Percentiles rank a stretch among this genome's conserved stretches.
phyloP scores from a whole-genome alignment of 176 grass and related monocot species.

The Oryza officinalis region DNA sequence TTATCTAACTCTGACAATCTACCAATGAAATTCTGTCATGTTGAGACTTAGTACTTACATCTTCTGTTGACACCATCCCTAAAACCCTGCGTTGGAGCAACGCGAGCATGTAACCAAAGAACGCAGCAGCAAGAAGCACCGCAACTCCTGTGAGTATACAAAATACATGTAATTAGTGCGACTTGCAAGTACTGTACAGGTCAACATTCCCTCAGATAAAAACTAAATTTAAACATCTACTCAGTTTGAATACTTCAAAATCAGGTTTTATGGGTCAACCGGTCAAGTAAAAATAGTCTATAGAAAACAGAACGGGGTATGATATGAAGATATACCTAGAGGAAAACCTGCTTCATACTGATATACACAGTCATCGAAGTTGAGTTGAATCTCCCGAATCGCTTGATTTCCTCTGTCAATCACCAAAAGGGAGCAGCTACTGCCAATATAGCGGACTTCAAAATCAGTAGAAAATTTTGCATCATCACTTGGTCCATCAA shows the following conservation, averaged over 20 bases:
- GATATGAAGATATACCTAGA: slow-evolving; percentile 55
- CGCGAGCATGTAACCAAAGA: slow-evolving; percentile 94
- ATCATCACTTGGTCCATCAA: slow-evolving; percentile 84
- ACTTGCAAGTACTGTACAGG: not conserved
- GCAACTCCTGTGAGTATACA: slow-evolving; percentile 56
- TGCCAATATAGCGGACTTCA: slow-evolving; percentile 85
- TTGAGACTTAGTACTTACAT: slow-evolving; percentile 57
- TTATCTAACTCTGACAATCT: slow-evolving; percentile 45
- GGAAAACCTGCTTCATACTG: slow-evolving; percentile 86
- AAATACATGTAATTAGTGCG: slow-evolving; percentile 28
- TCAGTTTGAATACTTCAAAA: not conserved
- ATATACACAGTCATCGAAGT: slow-evolving; percentile 86
- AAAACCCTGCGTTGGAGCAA: slow-evolving; percentile 66
- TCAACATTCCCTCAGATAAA: too few species aligned
- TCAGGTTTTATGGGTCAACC: slow-evolving; percentile 26
- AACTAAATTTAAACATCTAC: too few species aligned
- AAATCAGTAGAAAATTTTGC: slow-evolving; percentile 98
- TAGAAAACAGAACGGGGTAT: slow-evolving; percentile 1
- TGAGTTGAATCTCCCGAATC: slow-evolving; percentile 84
- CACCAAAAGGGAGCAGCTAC: slow-evolving; percentile 95
- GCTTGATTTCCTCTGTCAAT: slow-evolving; percentile 94
- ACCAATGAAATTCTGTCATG: slow-evolving; percentile 10
- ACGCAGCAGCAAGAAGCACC: slow-evolving; percentile 66
- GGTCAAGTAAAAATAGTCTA: slow-evolving; percentile 15
- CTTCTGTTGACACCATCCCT: slow-evolving; percentile 55